These are phyloP conservation scores for Phtheirospermum japonicum DNA, from an alignment of 257 asterid genomes.

Conservation along the genomic window DNA sequence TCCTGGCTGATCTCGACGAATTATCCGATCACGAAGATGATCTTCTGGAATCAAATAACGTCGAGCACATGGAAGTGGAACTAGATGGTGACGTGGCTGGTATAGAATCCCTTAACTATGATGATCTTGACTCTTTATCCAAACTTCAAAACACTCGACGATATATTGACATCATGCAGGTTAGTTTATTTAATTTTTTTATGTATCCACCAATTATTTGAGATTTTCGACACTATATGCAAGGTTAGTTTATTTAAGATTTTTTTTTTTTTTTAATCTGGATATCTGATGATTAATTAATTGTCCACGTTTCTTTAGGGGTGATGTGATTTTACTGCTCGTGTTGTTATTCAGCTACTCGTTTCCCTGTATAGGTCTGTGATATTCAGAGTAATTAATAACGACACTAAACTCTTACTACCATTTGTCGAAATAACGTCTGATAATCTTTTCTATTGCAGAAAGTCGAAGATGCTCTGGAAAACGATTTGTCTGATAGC, in stretches of 20 bases:
- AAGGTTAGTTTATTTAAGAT: background rate
- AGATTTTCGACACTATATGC: too few relatives aligned
- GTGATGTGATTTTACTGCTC: too few relatives aligned
- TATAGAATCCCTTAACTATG: constrained; percentile 85
- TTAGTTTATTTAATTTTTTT: too few relatives aligned
- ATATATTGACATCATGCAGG: constrained; percentile 74
- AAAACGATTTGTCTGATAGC: constrained; percentile 53
- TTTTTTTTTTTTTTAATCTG: background rate
- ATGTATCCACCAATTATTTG: too few relatives aligned
- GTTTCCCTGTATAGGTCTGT: too few relatives aligned
- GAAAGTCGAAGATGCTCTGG: constrained; percentile 91
- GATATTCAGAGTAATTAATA: too few relatives aligned
- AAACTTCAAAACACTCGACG: constrained; percentile 80
- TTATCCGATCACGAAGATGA: constrained; percentile 90
- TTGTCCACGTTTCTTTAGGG: too few relatives aligned
- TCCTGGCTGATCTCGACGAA: constrained; percentile 94
- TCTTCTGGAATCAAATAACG: constrained; percentile 62
- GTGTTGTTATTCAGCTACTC: too few relatives aligned
- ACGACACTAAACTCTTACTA: too few relatives aligned
- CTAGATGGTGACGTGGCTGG: constrained; percentile 85
- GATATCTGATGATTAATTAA: too few relatives aligned
- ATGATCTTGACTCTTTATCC: constrained; percentile 88
- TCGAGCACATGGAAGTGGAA: constrained; percentile 83
- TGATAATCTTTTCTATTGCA: constrained; percentile 33
- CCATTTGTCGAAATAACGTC: too few relatives aligned